Conservation (phyloP, 495 filamentous ascomycete genomes). For the Clavariopsis aquatica region DNA sequence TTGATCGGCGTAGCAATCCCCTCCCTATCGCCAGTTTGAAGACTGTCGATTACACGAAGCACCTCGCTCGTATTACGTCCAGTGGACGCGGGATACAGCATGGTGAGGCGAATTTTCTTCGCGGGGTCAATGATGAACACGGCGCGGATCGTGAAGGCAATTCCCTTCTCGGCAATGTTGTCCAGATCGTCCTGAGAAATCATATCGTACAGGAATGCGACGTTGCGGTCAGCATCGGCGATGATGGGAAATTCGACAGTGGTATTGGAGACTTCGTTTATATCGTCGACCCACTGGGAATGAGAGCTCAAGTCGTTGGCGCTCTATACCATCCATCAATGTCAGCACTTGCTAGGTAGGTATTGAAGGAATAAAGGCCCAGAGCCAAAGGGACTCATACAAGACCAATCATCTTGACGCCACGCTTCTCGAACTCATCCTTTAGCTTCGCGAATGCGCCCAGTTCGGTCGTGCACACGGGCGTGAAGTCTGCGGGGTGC, state of each 20-base stretch:
- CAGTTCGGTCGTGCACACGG: slow-evolving; percentile 70
- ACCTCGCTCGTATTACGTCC: slow-evolving; percentile 68
- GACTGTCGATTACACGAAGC: slow-evolving; percentile 64
- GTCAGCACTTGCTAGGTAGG: not conserved
- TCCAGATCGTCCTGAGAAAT: slow-evolving; percentile 57
- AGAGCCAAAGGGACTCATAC: slow-evolving; percentile 43
- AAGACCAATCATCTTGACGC: slow-evolving; percentile 68
- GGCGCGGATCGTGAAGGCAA: slow-evolving; percentile 67
- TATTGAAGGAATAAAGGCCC: too few relatives aligned
- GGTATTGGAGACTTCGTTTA: slow-evolving; percentile 61
- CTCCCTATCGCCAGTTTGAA: slow-evolving; percentile 64
- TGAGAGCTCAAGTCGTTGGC: slow-evolving; percentile 64
- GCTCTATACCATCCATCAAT: slow-evolving; percentile 13
- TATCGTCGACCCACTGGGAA: slow-evolving; percentile 64
- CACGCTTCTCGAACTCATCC: slow-evolving; percentile 61
- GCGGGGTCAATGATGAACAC: slow-evolving; percentile 70
- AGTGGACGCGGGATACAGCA: slow-evolving; percentile 68
- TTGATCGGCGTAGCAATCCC: slow-evolving; percentile 66
- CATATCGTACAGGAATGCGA: slow-evolving; percentile 70
- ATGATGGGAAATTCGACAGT: slow-evolving; percentile 67
- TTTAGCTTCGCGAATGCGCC: slow-evolving; percentile 67
- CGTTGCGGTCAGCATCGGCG: slow-evolving; percentile 64
- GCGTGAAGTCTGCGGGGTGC: slow-evolving; percentile 70
- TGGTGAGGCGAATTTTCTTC: slow-evolving; percentile 68
- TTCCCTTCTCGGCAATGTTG: slow-evolving; percentile 59